These are phyloP conservation scores for Zygosaccharomyces siamensis DNA, from an alignment of 805 yeast species.

Conservation along the genomic window DNA sequence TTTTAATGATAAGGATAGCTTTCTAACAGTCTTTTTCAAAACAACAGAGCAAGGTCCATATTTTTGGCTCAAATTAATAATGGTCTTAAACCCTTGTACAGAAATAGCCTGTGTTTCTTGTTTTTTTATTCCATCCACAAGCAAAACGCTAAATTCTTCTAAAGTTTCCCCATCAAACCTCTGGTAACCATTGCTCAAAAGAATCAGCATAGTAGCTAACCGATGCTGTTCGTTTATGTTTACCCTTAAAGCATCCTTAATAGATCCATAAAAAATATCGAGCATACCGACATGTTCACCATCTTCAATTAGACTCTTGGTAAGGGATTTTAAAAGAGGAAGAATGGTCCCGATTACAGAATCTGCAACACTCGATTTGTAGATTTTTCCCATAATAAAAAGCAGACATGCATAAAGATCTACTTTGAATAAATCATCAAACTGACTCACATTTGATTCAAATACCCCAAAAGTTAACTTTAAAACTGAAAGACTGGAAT, in stretches of 20 bases:
- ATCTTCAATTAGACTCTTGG: conserved; percentile 31
- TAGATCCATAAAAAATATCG: conserved; percentile 37
- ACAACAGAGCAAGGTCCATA: conserved; percentile 35
- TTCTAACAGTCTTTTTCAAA: conserved; percentile 44
- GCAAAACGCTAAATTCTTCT: conserved; percentile 32
- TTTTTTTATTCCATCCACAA: conserved; percentile 37
- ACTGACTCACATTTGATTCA: conserved; percentile 55
- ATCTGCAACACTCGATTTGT: conserved; percentile 40
- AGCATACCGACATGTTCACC: conserved; percentile 30
- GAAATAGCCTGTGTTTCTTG: conserved; percentile 39
- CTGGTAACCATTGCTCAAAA: conserved; percentile 37
- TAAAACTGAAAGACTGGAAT: conserved; percentile 39
- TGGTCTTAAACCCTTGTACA: conserved; percentile 58
- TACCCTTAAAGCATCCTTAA: conserved; percentile 25
- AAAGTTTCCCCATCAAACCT: conserved; percentile 37
- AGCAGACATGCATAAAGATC: conserved; percentile 72
- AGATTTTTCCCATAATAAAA: conserved; percentile 54
- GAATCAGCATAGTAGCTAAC: conserved; percentile 41
- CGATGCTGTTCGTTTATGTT: conserved; percentile 33
- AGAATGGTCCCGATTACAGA: conserved; percentile 48
- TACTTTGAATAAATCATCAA: conserved; percentile 62
- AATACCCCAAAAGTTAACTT: conserved; percentile 48
- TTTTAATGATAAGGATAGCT: conserved; percentile 35
- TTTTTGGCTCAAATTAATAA: conserved; percentile 36
- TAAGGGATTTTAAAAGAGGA: conserved; percentile 46